Conservation (phyloP, 164 flowering plant species). For the Magnolia changhungtana region DNA sequence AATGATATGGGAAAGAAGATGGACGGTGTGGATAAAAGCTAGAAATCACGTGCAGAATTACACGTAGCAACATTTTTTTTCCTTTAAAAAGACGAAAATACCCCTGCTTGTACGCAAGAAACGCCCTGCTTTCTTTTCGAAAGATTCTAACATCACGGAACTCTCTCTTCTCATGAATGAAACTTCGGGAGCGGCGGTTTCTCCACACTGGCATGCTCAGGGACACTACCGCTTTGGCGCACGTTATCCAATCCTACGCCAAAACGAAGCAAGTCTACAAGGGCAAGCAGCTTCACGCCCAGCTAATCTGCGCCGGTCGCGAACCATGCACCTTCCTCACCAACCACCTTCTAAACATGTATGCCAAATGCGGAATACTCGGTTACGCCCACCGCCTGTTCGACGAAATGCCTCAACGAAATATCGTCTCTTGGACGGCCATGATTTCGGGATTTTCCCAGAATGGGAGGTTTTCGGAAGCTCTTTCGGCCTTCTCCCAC, state of each 20-base stretch:
- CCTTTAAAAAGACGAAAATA: no score
- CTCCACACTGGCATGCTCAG: constrained; percentile 5
- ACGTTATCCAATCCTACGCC: constrained; percentile 30
- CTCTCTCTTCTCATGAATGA: neutral
- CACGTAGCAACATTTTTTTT: no score
- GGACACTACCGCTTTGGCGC: constrained; percentile 30
- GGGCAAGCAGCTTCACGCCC: constrained; percentile 50
- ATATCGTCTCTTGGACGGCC: constrained; percentile 58
- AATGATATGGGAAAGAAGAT: no score
- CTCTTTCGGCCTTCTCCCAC: constrained; percentile 28
- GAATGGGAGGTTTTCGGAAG: constrained; percentile 22
- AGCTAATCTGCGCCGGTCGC: constrained; percentile 28
- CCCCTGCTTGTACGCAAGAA: no score
- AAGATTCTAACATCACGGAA: no score
- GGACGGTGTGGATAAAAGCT: no score
- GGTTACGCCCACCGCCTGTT: constrained; percentile 39
- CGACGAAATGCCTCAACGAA: constrained; percentile 56
- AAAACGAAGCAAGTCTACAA: constrained; percentile 24
- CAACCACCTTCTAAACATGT: constrained; percentile 53
- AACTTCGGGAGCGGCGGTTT: neutral
- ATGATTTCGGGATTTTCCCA: constrained; percentile 52
- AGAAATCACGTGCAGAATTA: no score
- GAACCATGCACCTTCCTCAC: constrained; percentile 31
- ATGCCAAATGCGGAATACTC: constrained; percentile 42
- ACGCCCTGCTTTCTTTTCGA: no score